Evolutionary conservation across 1,284 basidiomycete species (phyloP).

Genomic region (Microbotryum intermedium): DNA sequence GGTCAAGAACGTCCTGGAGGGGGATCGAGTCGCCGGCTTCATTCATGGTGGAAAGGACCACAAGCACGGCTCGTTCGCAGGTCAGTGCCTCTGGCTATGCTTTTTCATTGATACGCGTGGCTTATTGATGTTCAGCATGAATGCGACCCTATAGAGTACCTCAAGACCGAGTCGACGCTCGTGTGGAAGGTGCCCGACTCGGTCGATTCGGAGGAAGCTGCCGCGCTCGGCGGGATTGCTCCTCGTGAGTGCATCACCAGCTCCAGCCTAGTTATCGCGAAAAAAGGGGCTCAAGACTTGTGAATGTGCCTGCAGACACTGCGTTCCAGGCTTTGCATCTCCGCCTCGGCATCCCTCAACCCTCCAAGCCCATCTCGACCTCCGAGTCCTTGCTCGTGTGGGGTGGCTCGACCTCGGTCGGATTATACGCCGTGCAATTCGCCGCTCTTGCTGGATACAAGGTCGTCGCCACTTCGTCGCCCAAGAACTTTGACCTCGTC

Average conservation of each 20-base stretch:
- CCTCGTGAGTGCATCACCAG: slow-evolving; percentile 9
- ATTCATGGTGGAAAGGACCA: slow-evolving; percentile 43
- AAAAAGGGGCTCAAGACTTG: background rate
- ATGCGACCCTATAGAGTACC: slow-evolving; percentile 43
- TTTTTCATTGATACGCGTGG: no score
- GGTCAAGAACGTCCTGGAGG: slow-evolving; percentile 48
- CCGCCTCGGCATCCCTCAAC: slow-evolving; percentile 34
- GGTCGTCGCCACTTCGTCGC: slow-evolving; percentile 50
- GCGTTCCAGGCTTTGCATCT: slow-evolving; percentile 41
- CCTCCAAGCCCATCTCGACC: slow-evolving; percentile 38
- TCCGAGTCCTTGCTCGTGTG: slow-evolving; percentile 44
- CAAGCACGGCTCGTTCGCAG: slow-evolving; percentile 38
- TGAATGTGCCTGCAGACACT: slow-evolving; percentile 32
- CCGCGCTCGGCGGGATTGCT: slow-evolving; percentile 38
- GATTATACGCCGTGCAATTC: slow-evolving; percentile 51
- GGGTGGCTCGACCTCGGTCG: slow-evolving; percentile 44
- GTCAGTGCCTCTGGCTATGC: background rate
- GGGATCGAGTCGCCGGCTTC: slow-evolving; percentile 51
- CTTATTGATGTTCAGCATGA: no score
- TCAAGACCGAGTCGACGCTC: slow-evolving; percentile 36
- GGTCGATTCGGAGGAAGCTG: slow-evolving; percentile 46
- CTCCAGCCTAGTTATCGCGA: background rate
- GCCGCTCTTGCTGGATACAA: slow-evolving; percentile 50
- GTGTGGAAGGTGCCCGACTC: slow-evolving; percentile 39
- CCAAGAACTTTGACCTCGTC: slow-evolving; percentile 44